Conservation (phyloP, 805 yeast genomes). For the Candida hungchunana region DNA sequence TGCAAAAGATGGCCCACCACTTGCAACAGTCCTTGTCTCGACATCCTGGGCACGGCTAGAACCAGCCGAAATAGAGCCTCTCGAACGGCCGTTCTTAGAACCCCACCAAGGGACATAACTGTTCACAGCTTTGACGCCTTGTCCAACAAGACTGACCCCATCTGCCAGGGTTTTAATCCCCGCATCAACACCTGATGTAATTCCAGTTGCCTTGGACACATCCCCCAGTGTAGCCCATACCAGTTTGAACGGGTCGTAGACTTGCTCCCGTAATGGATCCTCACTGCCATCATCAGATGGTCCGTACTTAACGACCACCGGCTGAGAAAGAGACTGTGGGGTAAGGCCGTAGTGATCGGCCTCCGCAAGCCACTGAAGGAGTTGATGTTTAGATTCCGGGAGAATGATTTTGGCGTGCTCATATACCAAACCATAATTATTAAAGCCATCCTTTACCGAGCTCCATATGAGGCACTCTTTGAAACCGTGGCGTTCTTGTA, state of each 20-base stretch:
- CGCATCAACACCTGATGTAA: conserved; percentile 21
- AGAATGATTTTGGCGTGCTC: conserved; percentile 12
- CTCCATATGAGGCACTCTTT: conserved; percentile 22
- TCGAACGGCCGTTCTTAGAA: not conserved
- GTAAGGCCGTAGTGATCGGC: conserved; percentile 13
- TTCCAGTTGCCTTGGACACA: conserved; percentile 22
- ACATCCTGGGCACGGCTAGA: not conserved
- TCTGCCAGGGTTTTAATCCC: conserved; percentile 12
- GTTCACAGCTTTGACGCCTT: conserved; percentile 4
- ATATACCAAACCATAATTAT: conserved; percentile 22
- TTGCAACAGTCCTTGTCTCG: too few relatives aligned
- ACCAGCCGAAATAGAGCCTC: not conserved
- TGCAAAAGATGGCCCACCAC: too few relatives aligned
- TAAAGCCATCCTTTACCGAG: conserved; percentile 3
- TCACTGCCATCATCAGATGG: conserved; percentile 23
- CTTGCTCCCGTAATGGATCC: conserved; percentile 7
- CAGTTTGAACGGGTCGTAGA: conserved; percentile 28
- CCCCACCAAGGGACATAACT: conserved; percentile 12
- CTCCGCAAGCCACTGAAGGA: conserved; percentile 23
- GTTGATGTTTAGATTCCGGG: conserved; percentile 7
- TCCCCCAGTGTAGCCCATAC: conserved; percentile 22
- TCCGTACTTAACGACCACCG: conserved; percentile 22
- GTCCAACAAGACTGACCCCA: conserved; percentile 5
- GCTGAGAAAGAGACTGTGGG: conserved; percentile 12
- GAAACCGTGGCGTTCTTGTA: conserved; percentile 9